phyloP scores from a whole-genome alignment of 1,284 basidiomycete genomes.

The Naganishia cerealis region DNA sequence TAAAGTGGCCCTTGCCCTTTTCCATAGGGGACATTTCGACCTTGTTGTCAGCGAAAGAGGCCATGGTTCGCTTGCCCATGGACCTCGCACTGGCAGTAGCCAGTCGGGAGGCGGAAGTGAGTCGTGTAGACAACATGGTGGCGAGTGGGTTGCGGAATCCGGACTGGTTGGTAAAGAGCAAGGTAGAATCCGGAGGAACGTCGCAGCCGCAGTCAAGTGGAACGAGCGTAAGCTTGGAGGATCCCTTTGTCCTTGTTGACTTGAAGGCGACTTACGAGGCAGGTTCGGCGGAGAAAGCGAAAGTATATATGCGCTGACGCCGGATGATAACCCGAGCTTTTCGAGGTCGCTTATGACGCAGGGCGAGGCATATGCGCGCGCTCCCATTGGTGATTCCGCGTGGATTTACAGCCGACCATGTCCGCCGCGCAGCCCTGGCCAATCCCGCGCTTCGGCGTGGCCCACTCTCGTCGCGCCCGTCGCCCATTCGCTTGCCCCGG shows the following conservation, averaged over 20 bases:
- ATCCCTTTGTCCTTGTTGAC: no score
- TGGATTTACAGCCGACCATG: slow-evolving; percentile 28
- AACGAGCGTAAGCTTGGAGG: no score
- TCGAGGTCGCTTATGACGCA: slow-evolving; percentile 15
- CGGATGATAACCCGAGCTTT: slow-evolving; percentile 20
- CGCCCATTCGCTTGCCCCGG: slow-evolving; percentile 11
- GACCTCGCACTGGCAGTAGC: slow-evolving; percentile 27
- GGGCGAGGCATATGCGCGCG: slow-evolving; percentile 10
- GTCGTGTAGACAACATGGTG: slow-evolving; percentile 32
- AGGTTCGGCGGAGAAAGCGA: no score
- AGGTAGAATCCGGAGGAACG: background rate
- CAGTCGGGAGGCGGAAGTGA: slow-evolving; percentile 32
- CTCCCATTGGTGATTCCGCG: slow-evolving; percentile 27
- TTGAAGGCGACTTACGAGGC: no score
- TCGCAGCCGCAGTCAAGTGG: slow-evolving; percentile 8
- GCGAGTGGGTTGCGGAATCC: slow-evolving; percentile 19
- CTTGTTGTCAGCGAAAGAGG: slow-evolving; percentile 79
- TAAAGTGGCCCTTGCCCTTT: slow-evolving; percentile 70
- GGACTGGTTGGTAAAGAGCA: slow-evolving; percentile 9
- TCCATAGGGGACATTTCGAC: slow-evolving; percentile 88
- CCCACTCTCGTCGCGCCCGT: slow-evolving; percentile 7
- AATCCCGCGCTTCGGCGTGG: slow-evolving; percentile 14
- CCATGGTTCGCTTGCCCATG: slow-evolving; percentile 34
- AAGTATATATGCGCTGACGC: slow-evolving; percentile 6
- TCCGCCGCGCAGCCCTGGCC: slow-evolving; percentile 12